Evolutionary conservation across 441 rosid species (phyloP).

Genomic region (Melianthus villosus): DNA sequence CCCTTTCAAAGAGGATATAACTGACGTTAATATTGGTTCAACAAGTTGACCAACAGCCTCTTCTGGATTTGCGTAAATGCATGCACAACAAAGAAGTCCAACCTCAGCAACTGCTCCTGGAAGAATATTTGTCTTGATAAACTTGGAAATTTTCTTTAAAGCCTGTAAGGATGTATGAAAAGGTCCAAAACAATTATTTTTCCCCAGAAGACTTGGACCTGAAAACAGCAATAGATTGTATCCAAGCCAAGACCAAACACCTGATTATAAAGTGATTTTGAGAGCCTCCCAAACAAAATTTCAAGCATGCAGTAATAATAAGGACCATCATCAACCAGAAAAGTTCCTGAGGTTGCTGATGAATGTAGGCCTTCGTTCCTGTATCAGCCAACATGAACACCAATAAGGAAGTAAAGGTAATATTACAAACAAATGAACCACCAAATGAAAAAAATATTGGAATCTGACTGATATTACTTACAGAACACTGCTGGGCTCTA

Average conservation of each 20-base stretch:
- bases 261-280: slow-evolving; percentile 78
- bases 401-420: slow-evolving; percentile 1
- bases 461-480: slow-evolving; percentile 30
- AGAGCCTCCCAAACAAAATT: slow-evolving; percentile 82
- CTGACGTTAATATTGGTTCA: slow-evolving; percentile 70
- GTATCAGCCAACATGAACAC: slow-evolving; percentile 9
- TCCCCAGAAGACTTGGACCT: background rate
- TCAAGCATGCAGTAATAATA: slow-evolving; percentile 97
- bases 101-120: slow-evolving; percentile 99
- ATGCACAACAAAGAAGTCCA: slow-evolving; percentile 97
- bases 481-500: slow-evolving; percentile 90
- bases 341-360: slow-evolving; percentile 88
- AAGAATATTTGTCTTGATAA: slow-evolving; percentile 83
- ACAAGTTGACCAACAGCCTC: slow-evolving; percentile 78
- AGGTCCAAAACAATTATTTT: background rate
- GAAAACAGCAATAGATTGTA: slow-evolving; percentile 5
- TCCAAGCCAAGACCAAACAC: slow-evolving; percentile 22
- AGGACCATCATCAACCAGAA: slow-evolving; percentile 97
- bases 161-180: slow-evolving; percentile 50
- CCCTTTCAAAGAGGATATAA: slow-evolving; percentile 76
- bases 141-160: slow-evolving; percentile 87
- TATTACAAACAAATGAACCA: too few relatives aligned
- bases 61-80: slow-evolving; percentile 88
- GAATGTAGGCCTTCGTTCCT: slow-evolving; percentile 92
- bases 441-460: too few relatives aligned